Evolutionary conservation across 805 yeast genomes (phyloP), one percentile per base, ranked within the genome.

Genomic region (Myxozyma melibiosi): DNA sequence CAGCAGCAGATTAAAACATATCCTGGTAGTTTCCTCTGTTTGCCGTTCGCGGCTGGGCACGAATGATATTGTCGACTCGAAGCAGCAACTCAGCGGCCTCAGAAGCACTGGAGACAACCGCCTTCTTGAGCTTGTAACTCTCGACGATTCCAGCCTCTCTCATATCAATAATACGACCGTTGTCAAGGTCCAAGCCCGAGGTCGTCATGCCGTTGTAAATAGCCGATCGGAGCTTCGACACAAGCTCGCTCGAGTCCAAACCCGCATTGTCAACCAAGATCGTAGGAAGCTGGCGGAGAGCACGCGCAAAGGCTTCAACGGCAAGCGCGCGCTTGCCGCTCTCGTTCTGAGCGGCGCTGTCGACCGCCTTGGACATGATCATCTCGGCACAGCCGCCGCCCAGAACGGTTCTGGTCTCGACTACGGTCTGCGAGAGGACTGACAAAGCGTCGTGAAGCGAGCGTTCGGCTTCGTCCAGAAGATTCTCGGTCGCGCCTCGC

Each of bases 211-310:
- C 99, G 69, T 84, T 86, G 77, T 94, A 94, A 54, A 90, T 86
- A 22, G 96, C 85, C 1, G 97, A 84, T 73, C 97, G 83, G 67
- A 94, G 79, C 71, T 89, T 90, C 8, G 98, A 81, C 13, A 94
- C 95, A 61, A 94, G 78, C 66, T 95, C 98, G 67, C 90, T 84
- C 22, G 97, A 86, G 71, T 94, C 99, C 68, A 83, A 88, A 28
- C 99, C 99, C 3, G 99, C 98, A 70, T 94, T 94, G 70, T 94
- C 98, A 45, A 97, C 96, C 65, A 94, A 78, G 61, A 94, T 91
- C 1, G 96, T 90, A 58, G 99, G 99, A 63, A 94, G 79, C 73
- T 90, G 96, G 74, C 97, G 85, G 68, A 94, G 79, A 5, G 98
- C 98, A 62, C 86, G 84, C 18, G 96, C 97, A 76, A 89, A 94